A percentile compares a stretch with the other conserved stretches of the same genome.
These are phyloP conservation scores for Phialophora macrospora DNA, from an alignment of 2,329 filamentous ascomycete species.

Conservation along the genomic window DNA sequence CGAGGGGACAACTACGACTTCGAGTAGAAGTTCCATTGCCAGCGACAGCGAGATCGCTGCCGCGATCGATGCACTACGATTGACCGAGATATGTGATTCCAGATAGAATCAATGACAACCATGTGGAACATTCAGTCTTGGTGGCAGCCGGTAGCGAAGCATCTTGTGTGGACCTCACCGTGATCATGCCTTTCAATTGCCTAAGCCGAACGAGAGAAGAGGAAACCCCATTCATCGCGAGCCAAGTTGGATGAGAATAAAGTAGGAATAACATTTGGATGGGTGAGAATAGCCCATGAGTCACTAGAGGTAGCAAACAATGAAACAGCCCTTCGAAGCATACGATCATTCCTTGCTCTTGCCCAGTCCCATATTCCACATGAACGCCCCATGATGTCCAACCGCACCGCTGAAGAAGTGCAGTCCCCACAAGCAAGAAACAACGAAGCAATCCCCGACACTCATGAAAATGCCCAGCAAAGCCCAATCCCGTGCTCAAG, in stretches of 20 bases:
- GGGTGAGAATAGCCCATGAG: constrained; percentile 10
- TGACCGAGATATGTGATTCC: too few species aligned
- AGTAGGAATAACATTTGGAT: constrained; percentile 23
- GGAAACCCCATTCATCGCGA: not conserved
- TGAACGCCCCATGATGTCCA: constrained; percentile 2
- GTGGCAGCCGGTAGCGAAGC: too few species aligned
- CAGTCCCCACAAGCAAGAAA: constrained; percentile 2
- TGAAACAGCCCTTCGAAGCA: not conserved
- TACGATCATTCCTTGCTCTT: not conserved
- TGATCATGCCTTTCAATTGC: too few species aligned
- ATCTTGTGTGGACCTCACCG: too few species aligned
- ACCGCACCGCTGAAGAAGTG: not conserved
- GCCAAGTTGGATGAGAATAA: not conserved
- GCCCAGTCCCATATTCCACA: constrained; percentile 1
- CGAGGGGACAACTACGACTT: too few species aligned
- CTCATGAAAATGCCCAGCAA: constrained; percentile 34
- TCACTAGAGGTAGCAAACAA: constrained; percentile 7
- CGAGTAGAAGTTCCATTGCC: too few species aligned
- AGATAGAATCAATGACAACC: too few species aligned
- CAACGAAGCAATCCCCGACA: constrained; percentile 17
- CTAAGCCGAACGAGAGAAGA: not conserved
- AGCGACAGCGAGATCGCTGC: too few species aligned
- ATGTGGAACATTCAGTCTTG: too few species aligned
- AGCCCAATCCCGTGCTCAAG: constrained; percentile 11
- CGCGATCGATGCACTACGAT: too few species aligned